These are phyloP conservation scores for Cerrena zonata DNA, from an alignment of 1,284 basidiomycete genomes.

Conservation along the genomic window DNA sequence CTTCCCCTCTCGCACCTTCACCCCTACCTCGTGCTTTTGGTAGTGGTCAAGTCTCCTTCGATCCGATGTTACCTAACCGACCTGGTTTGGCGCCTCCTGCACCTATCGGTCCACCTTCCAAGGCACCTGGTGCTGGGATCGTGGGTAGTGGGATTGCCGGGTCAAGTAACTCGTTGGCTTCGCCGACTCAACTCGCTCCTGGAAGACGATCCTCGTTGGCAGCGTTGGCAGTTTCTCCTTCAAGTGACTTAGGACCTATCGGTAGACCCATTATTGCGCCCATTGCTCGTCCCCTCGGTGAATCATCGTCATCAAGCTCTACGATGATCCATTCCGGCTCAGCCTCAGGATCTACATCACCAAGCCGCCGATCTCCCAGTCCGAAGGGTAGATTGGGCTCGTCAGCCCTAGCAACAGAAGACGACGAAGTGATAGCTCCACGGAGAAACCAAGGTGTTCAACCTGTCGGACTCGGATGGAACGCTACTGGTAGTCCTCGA, in stretches of 20 bases:
- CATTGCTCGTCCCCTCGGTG: slow-evolving; percentile 39
- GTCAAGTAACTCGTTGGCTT: slow-evolving; percentile 30
- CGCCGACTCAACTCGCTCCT: slow-evolving; percentile 34
- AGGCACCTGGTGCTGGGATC: slow-evolving; percentile 47
- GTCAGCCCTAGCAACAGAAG: slow-evolving; percentile 68
- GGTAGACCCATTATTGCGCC: slow-evolving; percentile 43
- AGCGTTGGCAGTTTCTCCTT: too few relatives aligned
- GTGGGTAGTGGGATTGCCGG: slow-evolving; percentile 35
- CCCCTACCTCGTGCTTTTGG: slow-evolving; percentile 45
- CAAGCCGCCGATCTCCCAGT: slow-evolving; percentile 60
- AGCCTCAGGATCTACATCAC: slow-evolving; percentile 60
- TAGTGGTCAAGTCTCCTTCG: slow-evolving; percentile 41
- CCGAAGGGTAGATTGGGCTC: slow-evolving; percentile 71
- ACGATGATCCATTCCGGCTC: too few relatives aligned
- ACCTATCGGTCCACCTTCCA: slow-evolving; percentile 48
- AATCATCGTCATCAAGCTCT: too few relatives aligned
- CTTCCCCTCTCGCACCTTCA: slow-evolving; percentile 44
- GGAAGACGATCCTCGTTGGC: slow-evolving; percentile 30
- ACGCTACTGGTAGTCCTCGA: slow-evolving; percentile 49
- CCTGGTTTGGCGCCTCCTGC: slow-evolving; percentile 36
- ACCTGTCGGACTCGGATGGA: slow-evolving; percentile 39
- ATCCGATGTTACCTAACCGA: slow-evolving; percentile 34
- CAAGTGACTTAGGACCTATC: slow-evolving; percentile 55
- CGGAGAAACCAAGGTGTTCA: slow-evolving; percentile 39
- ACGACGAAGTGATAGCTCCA: slow-evolving; percentile 67